phyloP scores from a whole-genome alignment of 768 basidiomycete genomes.

The Tubosaeta sp. region DNA sequence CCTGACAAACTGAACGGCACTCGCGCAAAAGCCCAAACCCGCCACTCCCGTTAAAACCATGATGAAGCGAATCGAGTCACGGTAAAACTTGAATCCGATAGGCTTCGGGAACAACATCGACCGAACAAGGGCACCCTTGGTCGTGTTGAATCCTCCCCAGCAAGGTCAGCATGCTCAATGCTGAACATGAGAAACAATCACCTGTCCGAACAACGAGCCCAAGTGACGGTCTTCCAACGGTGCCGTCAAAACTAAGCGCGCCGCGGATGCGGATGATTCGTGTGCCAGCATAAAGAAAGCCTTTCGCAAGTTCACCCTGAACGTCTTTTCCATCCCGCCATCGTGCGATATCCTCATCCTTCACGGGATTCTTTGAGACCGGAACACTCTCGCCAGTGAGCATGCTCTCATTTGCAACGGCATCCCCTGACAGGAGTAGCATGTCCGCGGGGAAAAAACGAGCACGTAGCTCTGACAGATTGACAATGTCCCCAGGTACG shows the following conservation, averaged over 20 bases:
- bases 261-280: constrained; percentile 83
- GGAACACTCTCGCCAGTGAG: constrained; percentile 98
- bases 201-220: constrained; percentile 87
- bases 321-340: constrained; percentile 68
- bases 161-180: constrained; percentile 4
- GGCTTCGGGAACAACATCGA: constrained; percentile 99
- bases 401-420: constrained; percentile 99
- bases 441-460: constrained; percentile 83
- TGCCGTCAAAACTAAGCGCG: constrained; percentile 48
- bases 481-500: constrained; percentile 90
- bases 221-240: constrained; percentile 57
- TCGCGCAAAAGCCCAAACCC: constrained; percentile 83
- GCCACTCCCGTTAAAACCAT: constrained; percentile 90
- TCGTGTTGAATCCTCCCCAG: constrained; percentile 84
- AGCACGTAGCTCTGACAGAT: constrained; percentile 75
- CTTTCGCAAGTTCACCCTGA: constrained; percentile 61
- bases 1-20: constrained; percentile 86
- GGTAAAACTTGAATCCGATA: constrained; percentile 98
- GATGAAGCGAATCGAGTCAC: constrained; percentile 88
- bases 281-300: constrained; percentile 88
- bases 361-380: constrained; percentile 84
- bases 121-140: constrained; percentile 91
- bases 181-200: constrained; percentile 25
- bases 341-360: constrained; percentile 66
- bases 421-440: constrained; percentile 90